Evolutionary conservation across 495 filamentous ascomycete genomes (phyloP).

Genomic region (Bombardia bombarda): DNA sequence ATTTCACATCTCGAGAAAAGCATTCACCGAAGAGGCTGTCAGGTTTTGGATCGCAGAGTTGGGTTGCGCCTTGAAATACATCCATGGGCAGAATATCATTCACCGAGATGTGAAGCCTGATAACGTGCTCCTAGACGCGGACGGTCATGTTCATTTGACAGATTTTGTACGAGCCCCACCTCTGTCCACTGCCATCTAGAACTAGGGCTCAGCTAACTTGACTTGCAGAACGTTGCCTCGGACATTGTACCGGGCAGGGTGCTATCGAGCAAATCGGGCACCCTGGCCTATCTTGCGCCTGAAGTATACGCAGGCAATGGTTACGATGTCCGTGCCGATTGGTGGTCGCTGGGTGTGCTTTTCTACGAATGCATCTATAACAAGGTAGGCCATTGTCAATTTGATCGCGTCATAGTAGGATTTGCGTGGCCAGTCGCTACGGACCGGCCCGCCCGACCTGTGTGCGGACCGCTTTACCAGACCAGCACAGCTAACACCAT

Average conservation of each 20-base stretch:
- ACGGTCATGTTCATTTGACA: slow-evolving; percentile 94
- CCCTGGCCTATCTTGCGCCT: slow-evolving; percentile 89
- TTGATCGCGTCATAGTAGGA: too few relatives aligned
- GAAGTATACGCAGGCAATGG: slow-evolving; percentile 88
- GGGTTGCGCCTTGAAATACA: slow-evolving; percentile 84
- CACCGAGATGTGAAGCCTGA: slow-evolving; percentile 97
- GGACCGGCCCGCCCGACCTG: too few relatives aligned
- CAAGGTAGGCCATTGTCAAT: slow-evolving; percentile 81
- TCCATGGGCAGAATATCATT: slow-evolving; percentile 87
- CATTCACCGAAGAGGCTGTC: slow-evolving; percentile 94
- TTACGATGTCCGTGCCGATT: slow-evolving; percentile 84
- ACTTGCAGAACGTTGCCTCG: slow-evolving; percentile 84
- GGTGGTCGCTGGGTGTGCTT: slow-evolving; percentile 95
- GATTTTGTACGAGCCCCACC: slow-evolving; percentile 68
- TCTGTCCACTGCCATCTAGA: too few relatives aligned
- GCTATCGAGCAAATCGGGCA: slow-evolving; percentile 92
- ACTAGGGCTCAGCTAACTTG: too few relatives aligned
- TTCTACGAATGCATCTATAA: slow-evolving; percentile 99
- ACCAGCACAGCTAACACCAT: slow-evolving; percentile 21
- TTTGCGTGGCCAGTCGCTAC: too few relatives aligned
- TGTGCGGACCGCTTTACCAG: too few relatives aligned
- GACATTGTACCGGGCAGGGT: slow-evolving; percentile 77
- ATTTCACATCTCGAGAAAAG: slow-evolving; percentile 96
- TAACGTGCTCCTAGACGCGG: slow-evolving; percentile 87
- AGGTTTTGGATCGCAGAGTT: slow-evolving; percentile 95